Evolutionary conservation across 2,329 filamentous ascomycete genomes (phyloP).

Genomic region (Ampelomyces quisqualis): DNA sequence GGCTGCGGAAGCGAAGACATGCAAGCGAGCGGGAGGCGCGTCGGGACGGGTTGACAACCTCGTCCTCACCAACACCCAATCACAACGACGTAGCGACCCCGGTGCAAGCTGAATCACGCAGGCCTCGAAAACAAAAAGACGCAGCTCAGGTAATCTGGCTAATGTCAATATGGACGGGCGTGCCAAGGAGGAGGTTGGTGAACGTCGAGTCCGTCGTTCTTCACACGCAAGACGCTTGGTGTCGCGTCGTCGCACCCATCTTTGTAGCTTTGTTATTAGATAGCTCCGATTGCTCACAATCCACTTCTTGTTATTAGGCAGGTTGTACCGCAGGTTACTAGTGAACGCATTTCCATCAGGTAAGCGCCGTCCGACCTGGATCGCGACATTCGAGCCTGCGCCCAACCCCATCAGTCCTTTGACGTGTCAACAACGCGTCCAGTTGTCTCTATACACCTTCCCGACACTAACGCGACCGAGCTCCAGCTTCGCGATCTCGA

Average conservation of each 20-base stretch:
- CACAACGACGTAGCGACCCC: constrained; percentile 22
- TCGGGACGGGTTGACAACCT: constrained; percentile 21
- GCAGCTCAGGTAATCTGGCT: constrained; percentile 38
- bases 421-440: not conserved
- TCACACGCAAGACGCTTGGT: constrained; percentile 5
- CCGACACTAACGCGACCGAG: constrained; percentile 27
- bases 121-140: constrained; percentile 19
- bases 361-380: constrained; percentile 17
- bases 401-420: not conserved
- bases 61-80: constrained; percentile 36
- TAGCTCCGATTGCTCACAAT: constrained; percentile 6
- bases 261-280: constrained; percentile 5
- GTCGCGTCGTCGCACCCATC: constrained; percentile 5
- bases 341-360: constrained; percentile 7
- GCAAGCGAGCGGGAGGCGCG: constrained; percentile 18
- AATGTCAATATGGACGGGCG: constrained; percentile 33
- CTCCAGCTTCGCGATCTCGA: constrained; percentile 27
- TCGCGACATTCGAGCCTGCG: constrained; percentile 1
- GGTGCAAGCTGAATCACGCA: constrained; percentile 30
- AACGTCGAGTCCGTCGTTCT: constrained; percentile 2
- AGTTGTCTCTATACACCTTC: constrained; percentile 11
- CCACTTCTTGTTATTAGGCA: constrained; percentile 10
- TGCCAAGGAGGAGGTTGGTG: constrained; percentile 38
- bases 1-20: constrained; percentile 4
- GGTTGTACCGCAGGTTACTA: constrained; percentile 17